Conservation (phyloP, 306 rosid species). For the Cucumis cinereus region DNA sequence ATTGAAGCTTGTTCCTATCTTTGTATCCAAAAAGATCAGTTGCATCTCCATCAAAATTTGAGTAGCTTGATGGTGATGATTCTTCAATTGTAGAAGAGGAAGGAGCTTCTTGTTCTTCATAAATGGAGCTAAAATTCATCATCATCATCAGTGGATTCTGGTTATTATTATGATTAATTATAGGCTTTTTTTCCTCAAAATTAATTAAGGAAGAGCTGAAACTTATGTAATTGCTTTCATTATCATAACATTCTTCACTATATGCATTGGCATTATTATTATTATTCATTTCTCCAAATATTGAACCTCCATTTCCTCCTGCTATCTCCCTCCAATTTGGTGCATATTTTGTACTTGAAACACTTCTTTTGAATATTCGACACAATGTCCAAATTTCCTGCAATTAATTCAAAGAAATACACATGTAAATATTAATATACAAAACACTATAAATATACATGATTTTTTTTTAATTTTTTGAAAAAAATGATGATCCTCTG, state of each 20-base stretch:
- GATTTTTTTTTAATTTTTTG: too few relatives aligned
- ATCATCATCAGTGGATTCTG: constrained; percentile 16
- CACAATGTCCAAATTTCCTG: constrained; percentile 98
- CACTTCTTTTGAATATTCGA: constrained; percentile 61
- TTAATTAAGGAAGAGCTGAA: constrained; percentile 3
- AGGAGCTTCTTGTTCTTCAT: constrained; percentile 3
- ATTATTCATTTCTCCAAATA: not conserved
- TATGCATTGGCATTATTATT: not conserved
- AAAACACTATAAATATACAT: not conserved
- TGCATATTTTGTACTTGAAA: constrained; percentile 35
- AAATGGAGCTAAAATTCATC: constrained; percentile 2
- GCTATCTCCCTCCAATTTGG: constrained; percentile 35
- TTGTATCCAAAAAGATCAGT: constrained; percentile 7
- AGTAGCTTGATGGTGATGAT: constrained; percentile 21
- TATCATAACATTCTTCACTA: not conserved
- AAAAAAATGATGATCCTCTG: too few relatives aligned
- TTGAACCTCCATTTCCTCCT: constrained; percentile 12
- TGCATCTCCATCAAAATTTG: constrained; percentile 12
- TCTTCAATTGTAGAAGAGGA: constrained; percentile 12
- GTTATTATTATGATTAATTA: not conserved
- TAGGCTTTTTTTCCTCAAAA: constrained; percentile 27
- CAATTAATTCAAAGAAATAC: not conserved
- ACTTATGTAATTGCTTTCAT: not conserved
- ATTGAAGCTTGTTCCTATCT: constrained; percentile 71
- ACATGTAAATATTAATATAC: not conserved